Evolutionary conservation across 2,329 filamentous ascomycete species (phyloP).

Genomic region (Aphanocladium album): DNA sequence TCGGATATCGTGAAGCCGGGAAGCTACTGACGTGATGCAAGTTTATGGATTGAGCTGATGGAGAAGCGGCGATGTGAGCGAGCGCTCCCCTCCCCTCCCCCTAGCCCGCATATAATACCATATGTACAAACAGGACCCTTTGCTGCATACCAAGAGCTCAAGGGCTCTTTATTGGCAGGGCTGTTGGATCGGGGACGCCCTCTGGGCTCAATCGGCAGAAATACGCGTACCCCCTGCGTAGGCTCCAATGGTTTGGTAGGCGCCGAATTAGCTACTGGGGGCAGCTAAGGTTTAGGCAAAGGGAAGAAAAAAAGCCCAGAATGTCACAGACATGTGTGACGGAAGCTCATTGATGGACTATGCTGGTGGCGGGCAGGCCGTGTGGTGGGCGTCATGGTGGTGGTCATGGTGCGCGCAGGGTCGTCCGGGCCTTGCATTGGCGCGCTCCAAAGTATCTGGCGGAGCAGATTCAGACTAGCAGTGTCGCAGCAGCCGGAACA

Average conservation of each 20-base stretch:
- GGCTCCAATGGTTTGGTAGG: conserved; percentile 6
- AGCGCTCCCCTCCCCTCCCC: no score
- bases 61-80: neutral
- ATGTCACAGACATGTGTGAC: neutral
- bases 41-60: neutral
- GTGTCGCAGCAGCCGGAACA: neutral
- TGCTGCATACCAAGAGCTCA: neutral
- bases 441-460: neutral
- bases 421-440: neutral
- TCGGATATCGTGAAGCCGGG: neutral
- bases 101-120: neutral
- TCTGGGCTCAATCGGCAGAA: conserved; percentile 7
- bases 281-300: neutral
- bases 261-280: neutral
- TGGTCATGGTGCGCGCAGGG: neutral
- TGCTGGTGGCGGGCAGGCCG: neutral
- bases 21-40: neutral
- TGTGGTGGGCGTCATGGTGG: neutral
- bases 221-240: neutral
- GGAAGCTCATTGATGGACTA: neutral
- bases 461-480: neutral
- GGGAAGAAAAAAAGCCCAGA: neutral
- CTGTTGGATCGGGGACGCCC: conserved; percentile 1
- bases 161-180: neutral
- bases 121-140: neutral